These are phyloP conservation scores for Chaetomium tenue DNA, from an alignment of 495 filamentous ascomycete species.

Conservation along the genomic window DNA sequence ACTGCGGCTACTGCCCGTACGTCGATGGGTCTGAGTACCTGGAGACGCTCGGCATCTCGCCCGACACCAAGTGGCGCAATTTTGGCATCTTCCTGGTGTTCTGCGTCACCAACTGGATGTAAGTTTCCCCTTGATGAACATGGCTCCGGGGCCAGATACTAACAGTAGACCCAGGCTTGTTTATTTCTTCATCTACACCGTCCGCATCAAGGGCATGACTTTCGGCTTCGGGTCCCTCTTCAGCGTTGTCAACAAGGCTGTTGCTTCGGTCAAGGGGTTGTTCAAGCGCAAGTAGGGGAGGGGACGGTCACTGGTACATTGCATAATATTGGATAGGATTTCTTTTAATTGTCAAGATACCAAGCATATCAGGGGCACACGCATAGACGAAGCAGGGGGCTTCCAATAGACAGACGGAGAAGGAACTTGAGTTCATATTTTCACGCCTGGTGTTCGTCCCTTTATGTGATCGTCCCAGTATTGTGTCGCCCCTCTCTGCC, in stretches of 20 bases:
- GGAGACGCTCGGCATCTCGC: slow-evolving; percentile 61
- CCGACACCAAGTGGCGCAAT: slow-evolving; percentile 62
- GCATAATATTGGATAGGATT: background rate
- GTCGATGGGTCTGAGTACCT: slow-evolving; percentile 65
- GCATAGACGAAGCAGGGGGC: background rate
- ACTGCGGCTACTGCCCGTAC: slow-evolving; percentile 79
- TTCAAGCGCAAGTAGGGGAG: slow-evolving; percentile 15
- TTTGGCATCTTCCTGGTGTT: slow-evolving; percentile 79
- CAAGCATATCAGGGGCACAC: background rate
- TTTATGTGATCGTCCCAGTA: too few species aligned
- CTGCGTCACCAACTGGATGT: slow-evolving; percentile 70
- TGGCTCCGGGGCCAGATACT: background rate
- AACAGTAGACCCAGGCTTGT: slow-evolving; percentile 49
- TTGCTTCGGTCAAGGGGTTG: slow-evolving; percentile 22
- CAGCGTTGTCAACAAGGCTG: slow-evolving; percentile 7
- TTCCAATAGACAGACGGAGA: background rate
- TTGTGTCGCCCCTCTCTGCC: too few species aligned
- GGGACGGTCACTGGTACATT: background rate
- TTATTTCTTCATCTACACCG: slow-evolving; percentile 82
- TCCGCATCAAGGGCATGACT: slow-evolving; percentile 68
- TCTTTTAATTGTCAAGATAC: background rate
- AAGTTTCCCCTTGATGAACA: slow-evolving; percentile 15
- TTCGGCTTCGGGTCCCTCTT: slow-evolving; percentile 60
- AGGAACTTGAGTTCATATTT: background rate
- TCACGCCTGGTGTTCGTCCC: background rate